Evolutionary conservation across 2,329 filamentous ascomycete species (phyloP).

Genomic region (Aspergillus sp.): DNA sequence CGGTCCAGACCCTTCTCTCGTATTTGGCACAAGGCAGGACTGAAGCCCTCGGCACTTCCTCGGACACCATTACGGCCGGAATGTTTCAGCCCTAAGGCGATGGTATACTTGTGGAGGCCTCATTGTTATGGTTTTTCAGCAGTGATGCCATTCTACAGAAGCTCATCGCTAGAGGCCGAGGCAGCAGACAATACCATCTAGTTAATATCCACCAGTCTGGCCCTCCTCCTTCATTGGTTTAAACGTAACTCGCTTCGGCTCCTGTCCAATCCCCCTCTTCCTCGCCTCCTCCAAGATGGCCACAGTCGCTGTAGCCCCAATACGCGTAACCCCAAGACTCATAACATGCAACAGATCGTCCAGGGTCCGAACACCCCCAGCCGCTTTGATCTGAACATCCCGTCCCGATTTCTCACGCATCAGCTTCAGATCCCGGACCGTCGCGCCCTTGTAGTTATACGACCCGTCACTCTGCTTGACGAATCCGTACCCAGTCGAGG

Average conservation of each 20-base stretch:
- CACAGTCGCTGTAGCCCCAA: constrained; percentile 61
- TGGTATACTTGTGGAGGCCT: too few relatives aligned
- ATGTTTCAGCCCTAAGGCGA: too few relatives aligned
- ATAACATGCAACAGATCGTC: constrained; percentile 61
- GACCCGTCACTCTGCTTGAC: constrained; percentile 58
- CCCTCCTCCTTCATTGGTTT: constrained; percentile 28
- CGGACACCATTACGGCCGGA: too few relatives aligned
- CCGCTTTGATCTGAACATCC: constrained; percentile 61
- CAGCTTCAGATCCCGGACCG: constrained; percentile 55
- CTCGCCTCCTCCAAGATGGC: constrained; percentile 61
- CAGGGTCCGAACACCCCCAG: constrained; percentile 61
- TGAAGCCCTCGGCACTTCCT: too few relatives aligned
- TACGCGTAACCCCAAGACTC: constrained; percentile 58
- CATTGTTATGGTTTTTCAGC: too few relatives aligned
- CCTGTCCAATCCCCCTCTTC: constrained; percentile 52
- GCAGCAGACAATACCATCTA: not conserved
- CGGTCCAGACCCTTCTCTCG: too few relatives aligned
- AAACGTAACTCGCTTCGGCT: constrained; percentile 31
- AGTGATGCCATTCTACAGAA: too few relatives aligned
- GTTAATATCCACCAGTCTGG: constrained; percentile 20
- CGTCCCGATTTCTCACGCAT: constrained; percentile 55
- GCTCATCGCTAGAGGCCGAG: too few relatives aligned
- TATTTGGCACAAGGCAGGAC: too few relatives aligned
- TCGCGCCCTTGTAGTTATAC: constrained; percentile 61
- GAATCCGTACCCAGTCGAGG: constrained; percentile 65